These are phyloP conservation scores for Zalaria obscura DNA, from an alignment of 2,329 filamentous ascomycete genomes.

Conservation along the genomic window DNA sequence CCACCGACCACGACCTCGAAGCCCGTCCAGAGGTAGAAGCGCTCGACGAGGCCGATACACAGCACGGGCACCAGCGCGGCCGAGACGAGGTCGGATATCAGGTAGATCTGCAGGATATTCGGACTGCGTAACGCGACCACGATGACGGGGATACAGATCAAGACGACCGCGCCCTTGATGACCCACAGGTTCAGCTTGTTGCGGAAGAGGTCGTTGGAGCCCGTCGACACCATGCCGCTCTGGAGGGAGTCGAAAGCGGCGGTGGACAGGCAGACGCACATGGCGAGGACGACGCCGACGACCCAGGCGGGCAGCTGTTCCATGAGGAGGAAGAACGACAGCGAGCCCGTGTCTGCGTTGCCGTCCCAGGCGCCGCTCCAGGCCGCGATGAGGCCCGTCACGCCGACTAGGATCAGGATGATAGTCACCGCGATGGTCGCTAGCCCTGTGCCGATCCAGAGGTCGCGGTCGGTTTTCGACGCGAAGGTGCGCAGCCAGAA, in stretches of 20 bases:
- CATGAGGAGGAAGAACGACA: constrained; percentile 62
- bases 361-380: constrained; percentile 57
- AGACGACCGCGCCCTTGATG: constrained; percentile 54
- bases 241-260: constrained; percentile 71
- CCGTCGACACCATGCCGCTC: constrained; percentile 65
- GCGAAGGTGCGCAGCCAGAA: constrained; percentile 80
- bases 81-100: constrained; percentile 68
- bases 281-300: constrained; percentile 67
- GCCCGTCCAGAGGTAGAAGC: constrained; percentile 58
- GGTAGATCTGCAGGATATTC: constrained; percentile 65
- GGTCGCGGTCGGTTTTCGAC: constrained; percentile 62
- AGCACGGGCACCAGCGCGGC: constrained; percentile 63
- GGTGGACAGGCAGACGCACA: constrained; percentile 55
- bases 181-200: constrained; percentile 65
- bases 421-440: constrained; percentile 51
- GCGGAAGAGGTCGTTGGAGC: constrained; percentile 72
- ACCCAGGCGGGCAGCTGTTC: constrained; percentile 63
- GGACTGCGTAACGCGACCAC: constrained; percentile 61
- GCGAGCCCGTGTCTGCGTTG: constrained; percentile 21
- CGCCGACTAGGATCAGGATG: constrained; percentile 60
- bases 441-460: constrained; percentile 59
- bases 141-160: constrained; percentile 60
- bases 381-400: constrained; percentile 58
- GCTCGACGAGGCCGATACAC: constrained; percentile 54
- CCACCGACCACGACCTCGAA: constrained; percentile 70